Percentiles rank a stretch among this genome's conserved stretches.
Evolutionary conservation across 257 asterid species (phyloP).

Genomic region (Solanum gandarillasii): DNA sequence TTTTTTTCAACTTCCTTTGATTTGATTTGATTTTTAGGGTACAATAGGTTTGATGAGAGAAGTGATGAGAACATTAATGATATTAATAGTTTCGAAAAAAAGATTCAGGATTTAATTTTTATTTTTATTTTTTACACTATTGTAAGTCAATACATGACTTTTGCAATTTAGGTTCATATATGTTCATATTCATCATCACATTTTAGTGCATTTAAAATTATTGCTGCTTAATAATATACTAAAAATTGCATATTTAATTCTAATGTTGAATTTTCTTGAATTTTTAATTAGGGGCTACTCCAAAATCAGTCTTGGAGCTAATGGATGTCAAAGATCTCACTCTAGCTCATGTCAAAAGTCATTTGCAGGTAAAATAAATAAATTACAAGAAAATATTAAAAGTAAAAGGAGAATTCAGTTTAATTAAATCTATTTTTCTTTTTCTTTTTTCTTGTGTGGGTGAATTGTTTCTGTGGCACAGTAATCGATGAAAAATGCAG

Average conservation of each 20-base stretch:
- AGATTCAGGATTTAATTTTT: background rate
- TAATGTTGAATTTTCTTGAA: background rate
- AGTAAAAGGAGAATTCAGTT: background rate
- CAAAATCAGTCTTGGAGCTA: conserved; percentile 85
- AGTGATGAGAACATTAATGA: background rate
- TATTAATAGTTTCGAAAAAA: background rate
- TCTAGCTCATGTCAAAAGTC: conserved; percentile 83
- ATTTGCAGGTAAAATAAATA: conserved; percentile 60
- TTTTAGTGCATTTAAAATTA: background rate
- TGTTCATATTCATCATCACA: background rate
- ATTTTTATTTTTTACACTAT: background rate
- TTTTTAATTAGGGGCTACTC: conserved; percentile 63
- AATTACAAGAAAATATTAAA: no score
- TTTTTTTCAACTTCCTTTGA: no score
- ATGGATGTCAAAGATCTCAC: conserved; percentile 97
- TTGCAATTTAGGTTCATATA: background rate
- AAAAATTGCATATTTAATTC: background rate
- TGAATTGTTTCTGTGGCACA: conserved; percentile 60
- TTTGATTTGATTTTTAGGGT: background rate
- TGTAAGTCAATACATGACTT: background rate
- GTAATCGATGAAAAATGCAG: conserved; percentile 57
- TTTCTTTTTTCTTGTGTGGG: conserved; percentile 10
- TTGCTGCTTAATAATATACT: background rate
- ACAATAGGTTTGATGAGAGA: background rate
- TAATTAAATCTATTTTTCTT: background rate